Evolutionary conservation across 495 filamentous ascomycete species (phyloP).

Genomic region (Penicillium pancosmium): DNA sequence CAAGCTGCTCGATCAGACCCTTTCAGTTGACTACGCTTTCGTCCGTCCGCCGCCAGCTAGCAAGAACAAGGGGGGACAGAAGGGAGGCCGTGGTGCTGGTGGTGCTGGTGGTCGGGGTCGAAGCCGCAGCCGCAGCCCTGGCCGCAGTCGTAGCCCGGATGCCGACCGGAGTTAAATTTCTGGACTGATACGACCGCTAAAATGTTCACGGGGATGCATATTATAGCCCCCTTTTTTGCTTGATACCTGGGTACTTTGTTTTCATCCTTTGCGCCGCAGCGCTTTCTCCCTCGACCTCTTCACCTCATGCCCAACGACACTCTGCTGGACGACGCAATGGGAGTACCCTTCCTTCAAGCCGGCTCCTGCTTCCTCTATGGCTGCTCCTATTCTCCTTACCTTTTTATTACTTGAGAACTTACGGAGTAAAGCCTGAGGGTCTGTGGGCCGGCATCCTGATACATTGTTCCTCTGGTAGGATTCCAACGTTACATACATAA

Average conservation of each 20-base stretch:
- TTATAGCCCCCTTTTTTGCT: slow-evolving; percentile 5
- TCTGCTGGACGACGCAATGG: neutral
- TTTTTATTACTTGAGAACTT: neutral
- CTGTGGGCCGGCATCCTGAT: slow-evolving; percentile 37
- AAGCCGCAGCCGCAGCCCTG: slow-evolving; percentile 56
- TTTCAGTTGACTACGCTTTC: slow-evolving; percentile 93
- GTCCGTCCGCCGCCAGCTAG: slow-evolving; percentile 86
- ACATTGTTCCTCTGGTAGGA: slow-evolving; percentile 35
- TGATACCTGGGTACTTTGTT: slow-evolving; percentile 23
- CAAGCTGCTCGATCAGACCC: slow-evolving; percentile 90
- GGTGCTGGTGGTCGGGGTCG: slow-evolving; percentile 21
- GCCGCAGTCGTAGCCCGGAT: slow-evolving; percentile 62
- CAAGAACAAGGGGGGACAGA: slow-evolving; percentile 54
- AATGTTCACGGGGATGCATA: slow-evolving; percentile 1
- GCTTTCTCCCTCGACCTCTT: slow-evolving; percentile 7
- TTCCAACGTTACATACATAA: neutral
- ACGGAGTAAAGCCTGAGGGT: slow-evolving; percentile 12
- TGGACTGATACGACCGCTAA: slow-evolving; percentile 4
- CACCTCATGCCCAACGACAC: neutral
- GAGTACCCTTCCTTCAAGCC: neutral
- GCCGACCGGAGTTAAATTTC: slow-evolving; percentile 40
- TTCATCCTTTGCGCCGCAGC: slow-evolving; percentile 4
- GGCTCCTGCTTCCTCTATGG: slow-evolving; percentile 5
- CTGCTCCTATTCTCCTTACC: neutral
- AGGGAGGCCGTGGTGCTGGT: slow-evolving; percentile 44